Evolutionary conservation across 176 grass and related monocot species (phyloP), one percentile per base, ranked within the genome.

Genomic region (Phoenix roebelenii): DNA sequence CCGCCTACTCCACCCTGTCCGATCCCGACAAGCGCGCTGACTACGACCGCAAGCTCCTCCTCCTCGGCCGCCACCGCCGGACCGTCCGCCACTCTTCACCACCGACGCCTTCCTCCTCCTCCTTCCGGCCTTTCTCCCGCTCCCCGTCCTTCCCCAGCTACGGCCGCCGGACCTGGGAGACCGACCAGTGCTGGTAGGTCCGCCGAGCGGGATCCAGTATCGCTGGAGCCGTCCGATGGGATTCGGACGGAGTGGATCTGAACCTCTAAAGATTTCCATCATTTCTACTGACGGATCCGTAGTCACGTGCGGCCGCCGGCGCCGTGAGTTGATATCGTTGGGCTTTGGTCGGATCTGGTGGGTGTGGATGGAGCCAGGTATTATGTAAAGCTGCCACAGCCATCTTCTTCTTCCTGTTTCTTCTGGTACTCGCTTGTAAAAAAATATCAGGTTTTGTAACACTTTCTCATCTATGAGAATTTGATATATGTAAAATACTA

Each of bases 181-280:
- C 85, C 2, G 80, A 89, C 51, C 80, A 89, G 73, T 89, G 80
- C 76, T 89, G 80, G 85, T 89, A 71, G 82, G 2, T 44, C 10
- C 9, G 10, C 19, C 39, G 22, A 30, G 22, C 65, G 24, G 35
- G 35, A 56, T 68, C 55, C 3, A 28, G 32, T 30, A 10, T 44
- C 35, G 10, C 0, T 52, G 15, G 5, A 50, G 16, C 20, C 15
- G 22, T 6, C 61, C 15, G 22, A 52, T 28, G 35, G 9, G 35
- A 15, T 50, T 51, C 22, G 22, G 4, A 10, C 48, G 32, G 18
- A 14, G 10, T 14, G 2, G 35, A 44, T 44, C 35, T 0, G 0
- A 3, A 12, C 35, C 10, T 44, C 10, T 12, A 44, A 12, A 44
- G 1, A 44, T 44, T 44, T 44, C 35, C 35, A 3, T 44, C 35